A percentile compares a stretch with the other conserved stretches of the same genome.
Conservation (phyloP, 148 eudicot genomes). For the Gaultheria prostrata region DNA sequence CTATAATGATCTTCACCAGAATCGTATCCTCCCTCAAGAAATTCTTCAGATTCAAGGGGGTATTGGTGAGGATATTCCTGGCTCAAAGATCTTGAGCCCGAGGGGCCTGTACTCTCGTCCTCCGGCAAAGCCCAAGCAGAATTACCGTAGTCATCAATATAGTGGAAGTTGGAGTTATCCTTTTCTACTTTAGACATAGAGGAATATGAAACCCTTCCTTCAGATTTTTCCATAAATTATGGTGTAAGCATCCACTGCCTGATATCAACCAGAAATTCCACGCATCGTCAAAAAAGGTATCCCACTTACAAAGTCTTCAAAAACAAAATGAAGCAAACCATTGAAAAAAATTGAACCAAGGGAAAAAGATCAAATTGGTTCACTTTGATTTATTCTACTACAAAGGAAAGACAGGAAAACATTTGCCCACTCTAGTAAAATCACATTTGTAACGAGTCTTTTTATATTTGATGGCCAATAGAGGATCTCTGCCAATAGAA, state of each 20-base stretch:
- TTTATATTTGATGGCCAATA: not conserved
- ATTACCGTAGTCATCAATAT: slow-evolving; percentile 55
- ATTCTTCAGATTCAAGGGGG: slow-evolving; percentile 58
- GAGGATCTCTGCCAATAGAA: not conserved
- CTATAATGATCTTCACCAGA: slow-evolving; percentile 50
- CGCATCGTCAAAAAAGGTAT: not conserved
- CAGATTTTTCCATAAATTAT: slow-evolving; percentile 48
- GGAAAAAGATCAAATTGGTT: not conserved
- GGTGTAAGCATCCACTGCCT: slow-evolving; percentile 13
- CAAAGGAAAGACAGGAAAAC: not conserved
- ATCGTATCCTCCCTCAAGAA: slow-evolving; percentile 56
- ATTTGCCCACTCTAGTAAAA: not conserved
- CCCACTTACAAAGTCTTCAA: not conserved
- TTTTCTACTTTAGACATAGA: slow-evolving; percentile 57
- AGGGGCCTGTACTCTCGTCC: slow-evolving; percentile 23
- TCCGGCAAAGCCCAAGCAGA: slow-evolving; percentile 50
- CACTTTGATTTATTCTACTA: not conserved
- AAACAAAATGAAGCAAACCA: not conserved
- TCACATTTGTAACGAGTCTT: not conserved
- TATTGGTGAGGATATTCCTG: slow-evolving; percentile 39
- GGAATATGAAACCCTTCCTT: slow-evolving; percentile 59
- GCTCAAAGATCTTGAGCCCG: slow-evolving; percentile 31
- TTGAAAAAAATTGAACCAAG: not conserved
- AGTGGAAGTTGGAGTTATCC: slow-evolving; percentile 41
- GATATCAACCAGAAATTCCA: slow-evolving; percentile 9